phyloP scores from a whole-genome alignment of 352 stramenopile species.

The Phytophthora pseudosyringae region DNA sequence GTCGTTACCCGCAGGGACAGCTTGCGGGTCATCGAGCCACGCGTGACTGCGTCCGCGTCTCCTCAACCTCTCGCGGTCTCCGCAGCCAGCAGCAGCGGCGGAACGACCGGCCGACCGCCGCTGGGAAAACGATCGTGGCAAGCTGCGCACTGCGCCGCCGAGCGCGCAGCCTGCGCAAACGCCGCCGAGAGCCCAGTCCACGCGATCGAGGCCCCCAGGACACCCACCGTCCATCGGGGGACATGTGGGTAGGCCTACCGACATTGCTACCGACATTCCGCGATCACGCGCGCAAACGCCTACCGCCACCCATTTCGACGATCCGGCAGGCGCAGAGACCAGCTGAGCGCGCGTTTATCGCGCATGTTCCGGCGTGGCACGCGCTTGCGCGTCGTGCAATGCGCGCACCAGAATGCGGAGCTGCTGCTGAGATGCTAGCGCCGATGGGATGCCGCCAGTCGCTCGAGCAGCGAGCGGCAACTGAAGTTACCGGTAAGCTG shows the following conservation, averaged over 20 bases:
- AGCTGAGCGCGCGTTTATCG: slow-evolving; percentile 7
- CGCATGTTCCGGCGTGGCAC: slow-evolving; percentile 16
- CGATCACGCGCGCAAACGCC: slow-evolving; percentile 24
- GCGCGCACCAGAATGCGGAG: slow-evolving; percentile 12
- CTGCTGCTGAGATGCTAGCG: slow-evolving; percentile 11
- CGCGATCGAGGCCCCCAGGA: neutral
- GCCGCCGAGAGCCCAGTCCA: neutral
- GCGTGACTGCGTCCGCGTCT: neutral
- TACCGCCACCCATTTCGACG: slow-evolving; percentile 27
- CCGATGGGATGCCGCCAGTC: slow-evolving; percentile 13
- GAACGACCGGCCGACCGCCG: neutral
- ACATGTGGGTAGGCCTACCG: slow-evolving; percentile 7
- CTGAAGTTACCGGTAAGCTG: neutral
- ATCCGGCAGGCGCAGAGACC: slow-evolving; percentile 14
- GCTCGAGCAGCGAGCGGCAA: neutral
- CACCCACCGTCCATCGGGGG: slow-evolving; percentile 4
- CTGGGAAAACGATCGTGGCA: slow-evolving; percentile 9
- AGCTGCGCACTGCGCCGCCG: neutral
- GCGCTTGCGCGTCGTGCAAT: slow-evolving; percentile 5
- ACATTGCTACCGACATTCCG: slow-evolving; percentile 11
- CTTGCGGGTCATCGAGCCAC: neutral
- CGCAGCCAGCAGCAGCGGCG: neutral
- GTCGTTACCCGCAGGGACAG: neutral
- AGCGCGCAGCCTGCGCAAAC: neutral
- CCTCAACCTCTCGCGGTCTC: neutral